phyloP scores from a whole-genome alignment of 495 filamentous ascomycete genomes.

The Aspergillus affinis region DNA sequence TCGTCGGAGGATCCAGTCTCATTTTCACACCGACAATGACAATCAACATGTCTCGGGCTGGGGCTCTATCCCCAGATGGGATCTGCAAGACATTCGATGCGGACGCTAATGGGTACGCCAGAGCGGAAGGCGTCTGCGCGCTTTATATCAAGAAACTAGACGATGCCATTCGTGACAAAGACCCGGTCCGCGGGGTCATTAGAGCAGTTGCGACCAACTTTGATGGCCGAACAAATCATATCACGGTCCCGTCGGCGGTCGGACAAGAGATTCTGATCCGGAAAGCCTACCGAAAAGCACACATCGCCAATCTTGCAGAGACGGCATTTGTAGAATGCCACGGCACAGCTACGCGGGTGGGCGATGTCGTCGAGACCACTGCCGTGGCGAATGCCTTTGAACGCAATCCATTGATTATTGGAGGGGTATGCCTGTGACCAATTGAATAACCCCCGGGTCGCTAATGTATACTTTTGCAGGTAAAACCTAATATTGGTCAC shows the following conservation, averaged over 20 bases:
- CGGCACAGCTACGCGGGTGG: conserved; percentile 10
- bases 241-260: conserved; percentile 20
- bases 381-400: background rate
- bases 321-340: conserved; percentile 20
- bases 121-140: conserved; percentile 50
- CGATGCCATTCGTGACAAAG: conserved; percentile 30
- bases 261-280: conserved; percentile 28
- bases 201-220: conserved; percentile 24
- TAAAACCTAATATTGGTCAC: conserved; percentile 54
- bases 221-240: conserved; percentile 25
- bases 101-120: conserved; percentile 56
- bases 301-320: conserved; percentile 16
- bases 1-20: conserved; percentile 41
- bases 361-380: conserved; percentile 2
- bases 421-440: background rate
- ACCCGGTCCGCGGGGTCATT: conserved; percentile 38
- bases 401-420: background rate
- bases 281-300: conserved; percentile 27
- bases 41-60: conserved; percentile 25
- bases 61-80: conserved; percentile 18
- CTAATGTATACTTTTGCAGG: conserved; percentile 8
- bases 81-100: conserved; percentile 57
- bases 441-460: background rate
- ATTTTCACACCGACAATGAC: conserved; percentile 35
- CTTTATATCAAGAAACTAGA: conserved; percentile 30